Base-by-base conservation (phyloP, 2,329 filamentous ascomycete species). In the Cladosporium sp. region DNA sequence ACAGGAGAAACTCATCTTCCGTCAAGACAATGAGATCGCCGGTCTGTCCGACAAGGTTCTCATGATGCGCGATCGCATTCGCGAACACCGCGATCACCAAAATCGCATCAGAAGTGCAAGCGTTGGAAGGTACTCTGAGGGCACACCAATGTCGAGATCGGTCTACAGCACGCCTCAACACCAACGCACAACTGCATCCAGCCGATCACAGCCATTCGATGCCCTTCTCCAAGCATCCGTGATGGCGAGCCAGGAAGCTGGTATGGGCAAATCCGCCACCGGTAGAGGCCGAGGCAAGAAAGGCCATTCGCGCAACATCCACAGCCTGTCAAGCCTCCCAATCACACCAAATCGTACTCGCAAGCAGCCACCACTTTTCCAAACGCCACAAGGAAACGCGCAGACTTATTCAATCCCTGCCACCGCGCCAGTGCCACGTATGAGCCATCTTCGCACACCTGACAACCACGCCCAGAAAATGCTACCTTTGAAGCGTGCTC, bases 11-110 rank as follows among this genome's bases (percentile, higher is more conserved):
- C 74, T 92, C 22, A 90, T 96, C 55, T 85, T 89, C 67, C 84
- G 89, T 63, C 88, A 92, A 66, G 88, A 90, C 60, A 88, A 89
- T 63, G 87, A 91, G 67, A 84, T 88, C 17, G 80, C 84, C 6
- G 79, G 80, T 55, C 76, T 96, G n/a, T 73, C 79, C 2, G 90
- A 96, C 67, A 88, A 94, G 69, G 89, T 91, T 58, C 81, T 86
- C 39, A 82, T 90, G 71, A 80, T 97, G 52, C 84, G 92, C 60
- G 89, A 87, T 62, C 87, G 93, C 19, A 96, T 97, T 63, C 85
- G 89, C 42, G 90, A 96, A 72, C 96, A 96, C 70, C 82, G 93
- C 62, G 89, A 95, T 70, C 92, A 96, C 69, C 86, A 96, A 69
- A 83, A 96, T 51, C 87, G 89, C 68, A 88, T 89, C 66, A 89